Conservation (phyloP, 1,284 basidiomycete species). For the Stygiomarasmius scandens region DNA sequence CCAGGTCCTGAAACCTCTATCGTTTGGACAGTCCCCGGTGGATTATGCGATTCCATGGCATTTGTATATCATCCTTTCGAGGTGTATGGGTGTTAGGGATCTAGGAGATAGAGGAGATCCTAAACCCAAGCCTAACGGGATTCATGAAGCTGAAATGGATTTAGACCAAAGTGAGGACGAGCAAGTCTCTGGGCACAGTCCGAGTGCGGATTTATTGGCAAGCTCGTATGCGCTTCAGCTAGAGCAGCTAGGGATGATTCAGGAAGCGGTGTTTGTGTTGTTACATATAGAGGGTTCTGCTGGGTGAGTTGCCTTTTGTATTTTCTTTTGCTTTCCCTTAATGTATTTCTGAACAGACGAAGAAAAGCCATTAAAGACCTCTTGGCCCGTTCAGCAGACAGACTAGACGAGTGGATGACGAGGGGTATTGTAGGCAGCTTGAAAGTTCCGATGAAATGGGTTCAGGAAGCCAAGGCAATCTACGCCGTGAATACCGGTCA, state of each 20-base stretch:
- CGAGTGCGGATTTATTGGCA: constrained; percentile 82
- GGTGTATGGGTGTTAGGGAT: constrained; percentile 82
- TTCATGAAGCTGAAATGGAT: constrained; percentile 37
- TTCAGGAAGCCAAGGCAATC: constrained; percentile 84
- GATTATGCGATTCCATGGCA: constrained; percentile 94
- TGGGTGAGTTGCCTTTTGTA: constrained; percentile 54
- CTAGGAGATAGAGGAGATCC: constrained; percentile 77
- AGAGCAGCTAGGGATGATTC: constrained; percentile 80
- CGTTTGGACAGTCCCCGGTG: constrained; percentile 74
- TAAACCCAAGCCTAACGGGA: constrained; percentile 26
- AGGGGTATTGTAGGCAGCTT: constrained; percentile 78
- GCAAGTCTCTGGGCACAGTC: constrained; percentile 73
- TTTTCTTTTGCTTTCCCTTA: constrained; percentile 6
- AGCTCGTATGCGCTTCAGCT: constrained; percentile 88
- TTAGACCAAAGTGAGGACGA: constrained; percentile 46
- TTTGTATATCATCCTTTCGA: constrained; percentile 85
- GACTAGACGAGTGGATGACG: constrained; percentile 70
- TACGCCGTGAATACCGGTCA: constrained; percentile 64
- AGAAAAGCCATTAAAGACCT: constrained; percentile 82
- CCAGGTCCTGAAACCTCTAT: constrained; percentile 64
- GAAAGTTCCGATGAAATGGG: constrained; percentile 83
- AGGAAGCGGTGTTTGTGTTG: constrained; percentile 88
- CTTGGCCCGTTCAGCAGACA: constrained; percentile 72
- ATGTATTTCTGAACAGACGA: constrained; percentile 49
- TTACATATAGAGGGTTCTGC: constrained; percentile 83